phyloP scores from a whole-genome alignment of 2,329 filamentous ascomycete genomes.

The Nannizziopsis arthrosporioides region DNA sequence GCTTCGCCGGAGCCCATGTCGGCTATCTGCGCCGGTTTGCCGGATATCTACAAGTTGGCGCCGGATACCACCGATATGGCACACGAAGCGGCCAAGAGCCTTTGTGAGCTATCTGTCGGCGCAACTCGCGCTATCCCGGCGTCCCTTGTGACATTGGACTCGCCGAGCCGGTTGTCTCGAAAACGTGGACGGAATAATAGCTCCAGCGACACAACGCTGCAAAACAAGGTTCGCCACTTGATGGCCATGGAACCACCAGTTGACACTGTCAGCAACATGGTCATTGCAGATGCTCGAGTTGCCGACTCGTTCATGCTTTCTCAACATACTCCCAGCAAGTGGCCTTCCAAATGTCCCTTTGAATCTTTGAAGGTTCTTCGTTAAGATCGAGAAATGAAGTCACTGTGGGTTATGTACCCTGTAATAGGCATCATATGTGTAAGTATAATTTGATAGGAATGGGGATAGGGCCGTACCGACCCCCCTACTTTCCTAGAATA shows the following conservation, averaged over 20 bases:
- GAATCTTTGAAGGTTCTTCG: conserved; percentile 16
- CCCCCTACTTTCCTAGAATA: too few relatives aligned
- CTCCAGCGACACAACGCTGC: conserved; percentile 29
- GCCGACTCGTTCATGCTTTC: conserved; percentile 25
- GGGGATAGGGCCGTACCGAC: too few relatives aligned
- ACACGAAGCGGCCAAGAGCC: conserved; percentile 32
- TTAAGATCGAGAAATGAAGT: conserved; percentile 21
- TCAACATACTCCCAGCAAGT: conserved; percentile 15
- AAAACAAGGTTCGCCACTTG: conserved; percentile 30
- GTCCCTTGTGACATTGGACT: neutral
- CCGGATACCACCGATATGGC: conserved; percentile 24
- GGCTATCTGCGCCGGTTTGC: conserved; percentile 18
- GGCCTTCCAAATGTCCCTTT: conserved; percentile 15
- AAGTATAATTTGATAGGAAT: conserved; percentile 21
- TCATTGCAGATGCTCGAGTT: conserved; percentile 25
- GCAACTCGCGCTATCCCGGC: conserved; percentile 17
- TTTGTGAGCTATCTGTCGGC: conserved; percentile 32
- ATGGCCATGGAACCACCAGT: conserved; percentile 21
- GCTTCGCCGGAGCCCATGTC: conserved; percentile 27
- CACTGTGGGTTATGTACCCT: conserved; percentile 31
- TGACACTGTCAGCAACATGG: conserved; percentile 15
- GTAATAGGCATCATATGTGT: conserved; percentile 6
- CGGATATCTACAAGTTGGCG: conserved; percentile 29
- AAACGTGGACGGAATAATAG: conserved; percentile 30
- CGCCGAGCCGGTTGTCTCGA: conserved; percentile 18